Conservation (phyloP, 164 flowering plant genomes). For the Dillenia suffruticosa region DNA sequence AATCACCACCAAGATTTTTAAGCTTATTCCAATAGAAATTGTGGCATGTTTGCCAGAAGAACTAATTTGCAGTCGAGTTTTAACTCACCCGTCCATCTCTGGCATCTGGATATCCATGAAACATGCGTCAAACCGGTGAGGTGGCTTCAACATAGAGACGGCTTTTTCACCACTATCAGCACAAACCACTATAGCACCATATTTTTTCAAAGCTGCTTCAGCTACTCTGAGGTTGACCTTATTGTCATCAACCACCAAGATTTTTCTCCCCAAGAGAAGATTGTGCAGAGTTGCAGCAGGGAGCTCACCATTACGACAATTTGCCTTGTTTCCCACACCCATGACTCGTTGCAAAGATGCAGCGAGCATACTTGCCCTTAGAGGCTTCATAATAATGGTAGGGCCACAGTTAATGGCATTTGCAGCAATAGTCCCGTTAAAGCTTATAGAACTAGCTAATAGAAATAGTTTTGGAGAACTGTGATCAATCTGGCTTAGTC, state of each 20-base stretch:
- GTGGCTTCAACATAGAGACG: conserved; percentile 54
- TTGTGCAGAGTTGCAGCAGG: conserved; percentile 38
- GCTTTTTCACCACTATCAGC: conserved; percentile 70
- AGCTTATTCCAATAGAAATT: too few relatives aligned
- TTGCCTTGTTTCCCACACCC: conserved; percentile 60
- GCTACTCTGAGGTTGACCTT: conserved; percentile 82
- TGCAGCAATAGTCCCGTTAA: conserved; percentile 17
- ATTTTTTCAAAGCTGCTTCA: conserved; percentile 79
- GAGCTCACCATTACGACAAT: conserved; percentile 38
- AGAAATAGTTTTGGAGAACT: conserved; percentile 54
- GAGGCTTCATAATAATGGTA: conserved; percentile 65
- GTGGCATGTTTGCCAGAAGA: too few relatives aligned
- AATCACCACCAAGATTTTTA: too few relatives aligned
- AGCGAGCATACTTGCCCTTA: conserved; percentile 79
- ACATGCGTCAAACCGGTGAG: conserved; percentile 85
- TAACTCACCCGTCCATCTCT: conserved; percentile 89
- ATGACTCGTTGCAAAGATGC: conserved; percentile 70
- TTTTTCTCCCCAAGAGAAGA: conserved; percentile 69
- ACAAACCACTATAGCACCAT: conserved; percentile 85
- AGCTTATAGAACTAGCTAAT: conserved; percentile 43
- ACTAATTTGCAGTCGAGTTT: too few relatives aligned
- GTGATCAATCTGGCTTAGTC: conserved; percentile 23
- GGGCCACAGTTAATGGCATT: conserved; percentile 28
- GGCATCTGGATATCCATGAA: conserved; percentile 99
- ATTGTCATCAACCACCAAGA: conserved; percentile 90